These are phyloP conservation scores for Zalerion maritima DNA, from an alignment of 495 filamentous ascomycete species.

Conservation along the genomic window DNA sequence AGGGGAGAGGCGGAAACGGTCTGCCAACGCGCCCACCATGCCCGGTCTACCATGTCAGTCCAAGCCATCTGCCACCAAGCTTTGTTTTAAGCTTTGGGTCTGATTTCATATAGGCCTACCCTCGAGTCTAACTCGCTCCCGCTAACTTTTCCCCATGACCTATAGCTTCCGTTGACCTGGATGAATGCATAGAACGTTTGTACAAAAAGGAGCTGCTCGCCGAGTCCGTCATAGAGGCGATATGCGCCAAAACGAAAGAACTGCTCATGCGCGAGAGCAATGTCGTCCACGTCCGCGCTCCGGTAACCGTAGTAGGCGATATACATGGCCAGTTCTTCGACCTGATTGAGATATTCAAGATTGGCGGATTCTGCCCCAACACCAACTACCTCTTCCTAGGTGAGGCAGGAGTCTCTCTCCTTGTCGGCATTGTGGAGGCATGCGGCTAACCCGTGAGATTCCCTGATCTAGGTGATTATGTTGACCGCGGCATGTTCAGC, in stretches of 20 bases:
- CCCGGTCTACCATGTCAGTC: no score
- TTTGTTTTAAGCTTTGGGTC: neutral
- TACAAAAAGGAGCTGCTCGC: constrained; percentile 94
- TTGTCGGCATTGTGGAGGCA: neutral
- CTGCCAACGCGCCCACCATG: no score
- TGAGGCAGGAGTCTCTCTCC: constrained; percentile 23
- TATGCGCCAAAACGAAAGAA: constrained; percentile 98
- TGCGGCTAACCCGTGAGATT: constrained; percentile 1
- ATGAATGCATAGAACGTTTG: constrained; percentile 90
- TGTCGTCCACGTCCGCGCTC: constrained; percentile 90
- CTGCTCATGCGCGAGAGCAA: constrained; percentile 99
- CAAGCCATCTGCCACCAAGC: neutral
- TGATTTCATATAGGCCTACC: no score
- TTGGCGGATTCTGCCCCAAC: constrained; percentile 89
- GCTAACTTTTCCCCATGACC: constrained; percentile 2
- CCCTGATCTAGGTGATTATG: constrained; percentile 63
- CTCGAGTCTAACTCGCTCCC: no score
- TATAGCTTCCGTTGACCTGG: constrained; percentile 86
- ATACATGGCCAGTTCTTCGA: constrained; percentile 99
- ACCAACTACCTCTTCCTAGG: constrained; percentile 97
- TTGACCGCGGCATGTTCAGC: constrained; percentile 91
- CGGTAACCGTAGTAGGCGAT: constrained; percentile 96
- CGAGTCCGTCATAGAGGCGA: constrained; percentile 95
- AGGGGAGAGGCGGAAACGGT: no score
- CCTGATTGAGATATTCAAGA: constrained; percentile 97